Percentiles rank a stretch among this genome's conserved stretches.
phyloP scores from a whole-genome alignment of 176 grass and related monocot genomes.

The Themeda triandra region DNA sequence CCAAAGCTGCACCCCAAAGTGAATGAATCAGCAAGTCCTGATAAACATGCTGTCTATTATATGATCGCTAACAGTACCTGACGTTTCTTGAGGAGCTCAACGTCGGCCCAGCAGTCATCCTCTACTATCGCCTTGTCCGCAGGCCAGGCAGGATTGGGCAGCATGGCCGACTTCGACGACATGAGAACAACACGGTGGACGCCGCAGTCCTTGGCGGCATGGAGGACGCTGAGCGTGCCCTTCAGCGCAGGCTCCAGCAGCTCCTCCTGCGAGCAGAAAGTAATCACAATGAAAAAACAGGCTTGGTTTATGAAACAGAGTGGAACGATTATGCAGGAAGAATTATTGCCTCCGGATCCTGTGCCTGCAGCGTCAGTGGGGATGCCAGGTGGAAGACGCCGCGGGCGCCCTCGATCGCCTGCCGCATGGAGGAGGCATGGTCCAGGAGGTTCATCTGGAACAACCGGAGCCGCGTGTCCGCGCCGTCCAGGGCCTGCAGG shows the following conservation, averaged over 20 bases:
- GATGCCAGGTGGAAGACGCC: constrained; percentile 74
- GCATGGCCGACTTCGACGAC: constrained; percentile 43
- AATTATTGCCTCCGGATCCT: constrained; percentile 44
- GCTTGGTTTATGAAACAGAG: background rate
- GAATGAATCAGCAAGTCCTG: background rate
- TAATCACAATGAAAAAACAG: background rate
- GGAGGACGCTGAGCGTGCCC: constrained; percentile 63
- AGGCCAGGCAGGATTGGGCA: constrained; percentile 51
- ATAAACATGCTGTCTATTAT: background rate
- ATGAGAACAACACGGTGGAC: constrained; percentile 47
- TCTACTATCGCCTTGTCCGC: constrained; percentile 14
- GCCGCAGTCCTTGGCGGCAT: constrained; percentile 33
- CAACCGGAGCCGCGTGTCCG: constrained; percentile 38
- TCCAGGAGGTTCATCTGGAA: constrained; percentile 69
- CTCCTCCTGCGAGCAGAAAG: constrained; percentile 31
- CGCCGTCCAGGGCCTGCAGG: constrained; percentile 47
- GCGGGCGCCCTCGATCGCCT: constrained; percentile 37
- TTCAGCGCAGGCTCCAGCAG: constrained; percentile 51
- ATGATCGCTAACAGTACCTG: constrained; percentile 40
- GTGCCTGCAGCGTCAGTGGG: background rate
- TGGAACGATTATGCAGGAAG: background rate
- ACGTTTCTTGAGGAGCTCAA: constrained; percentile 45
- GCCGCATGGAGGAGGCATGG: constrained; percentile 22
- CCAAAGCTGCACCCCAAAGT: constrained; percentile 34
- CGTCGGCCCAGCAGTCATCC: constrained; percentile 59